Conservation (phyloP, 2,329 filamentous ascomycete species). For the Zymoseptoria crescenta region DNA sequence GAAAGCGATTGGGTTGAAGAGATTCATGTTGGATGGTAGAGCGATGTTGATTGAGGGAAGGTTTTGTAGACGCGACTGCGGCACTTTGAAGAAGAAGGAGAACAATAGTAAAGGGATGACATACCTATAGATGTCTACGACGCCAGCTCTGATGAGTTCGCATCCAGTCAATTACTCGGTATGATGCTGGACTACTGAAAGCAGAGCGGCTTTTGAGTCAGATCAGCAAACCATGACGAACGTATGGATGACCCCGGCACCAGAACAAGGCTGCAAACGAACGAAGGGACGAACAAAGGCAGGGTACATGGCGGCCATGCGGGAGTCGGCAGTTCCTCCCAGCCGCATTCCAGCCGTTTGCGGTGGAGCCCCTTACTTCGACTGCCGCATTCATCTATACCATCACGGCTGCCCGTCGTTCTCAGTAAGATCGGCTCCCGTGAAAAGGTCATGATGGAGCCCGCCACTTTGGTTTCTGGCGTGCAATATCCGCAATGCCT, state of each 20-base stretch:
- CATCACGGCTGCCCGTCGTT: background rate
- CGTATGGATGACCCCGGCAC: background rate
- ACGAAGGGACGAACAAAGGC: background rate
- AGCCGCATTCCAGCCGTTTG: background rate
- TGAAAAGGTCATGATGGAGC: background rate
- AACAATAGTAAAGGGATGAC: background rate
- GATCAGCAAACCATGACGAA: background rate
- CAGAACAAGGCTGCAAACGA: background rate
- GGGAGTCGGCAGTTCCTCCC: background rate
- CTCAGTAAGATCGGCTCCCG: background rate
- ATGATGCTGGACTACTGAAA: background rate
- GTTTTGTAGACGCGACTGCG: background rate
- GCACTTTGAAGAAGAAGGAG: background rate
- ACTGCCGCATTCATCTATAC: background rate
- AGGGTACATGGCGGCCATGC: background rate
- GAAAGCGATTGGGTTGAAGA: background rate
- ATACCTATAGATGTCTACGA: background rate
- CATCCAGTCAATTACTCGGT: background rate
- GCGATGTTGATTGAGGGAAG: background rate
- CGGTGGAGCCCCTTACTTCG: background rate
- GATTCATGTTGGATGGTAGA: background rate
- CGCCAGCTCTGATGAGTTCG: background rate
- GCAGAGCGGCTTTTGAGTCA: background rate
- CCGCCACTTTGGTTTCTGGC: background rate
- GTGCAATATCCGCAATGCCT: background rate